Base-by-base conservation (phyloP, 2,329 filamentous ascomycete genomes). In the Diaporthe citri region DNA sequence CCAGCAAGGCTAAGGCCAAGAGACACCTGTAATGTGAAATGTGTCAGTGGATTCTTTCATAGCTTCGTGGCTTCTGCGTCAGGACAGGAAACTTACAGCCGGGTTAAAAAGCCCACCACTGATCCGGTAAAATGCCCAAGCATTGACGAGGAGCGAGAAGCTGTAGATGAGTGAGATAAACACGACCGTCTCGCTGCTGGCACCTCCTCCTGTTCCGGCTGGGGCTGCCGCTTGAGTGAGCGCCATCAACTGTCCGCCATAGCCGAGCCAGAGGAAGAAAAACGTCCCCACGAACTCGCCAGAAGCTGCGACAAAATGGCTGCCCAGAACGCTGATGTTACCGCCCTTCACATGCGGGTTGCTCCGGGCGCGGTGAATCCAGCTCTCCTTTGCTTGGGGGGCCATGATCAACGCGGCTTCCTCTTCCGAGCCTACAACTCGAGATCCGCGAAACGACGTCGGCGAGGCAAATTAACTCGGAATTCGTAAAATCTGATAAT, bases 61-160 rank as follows among this genome's bases (percentile, higher is more conserved):
- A 51, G 8, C 9, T 15, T 55, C 0, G 0, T 20, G 6, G 4
- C 15, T 13, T 55, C 6, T 17, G 6, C 10, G 2, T 46, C 9
- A 5, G 41, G 1, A 15, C 4, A 5, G 10, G 10, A 17, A 1
- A 46, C 59, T 31, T 20, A 46, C 59, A 7, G 59, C 59, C 1
- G 59, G 59, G 4, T 64, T 64, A 17, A 64, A 64, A 13, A 64
- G 39, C 25, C 59, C 59, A 3, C 59, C 59, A 22, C 59, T 64
- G 17, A 64, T 64, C 41, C 59, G 59, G 25, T 64, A 64, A 17
- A 64, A 64, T 31, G 59, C 59, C 59, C 59, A 64, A 12, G 59
- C 59, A 46, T 64, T 64, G 17, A 46, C 39, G 3, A 64, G 59
- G 4, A 64, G 25, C 25, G 59, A 64, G 39, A 64, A 64, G 39